phyloP scores from a whole-genome alignment of 768 basidiomycete species.

The Leucocoprinus leucothites region DNA sequence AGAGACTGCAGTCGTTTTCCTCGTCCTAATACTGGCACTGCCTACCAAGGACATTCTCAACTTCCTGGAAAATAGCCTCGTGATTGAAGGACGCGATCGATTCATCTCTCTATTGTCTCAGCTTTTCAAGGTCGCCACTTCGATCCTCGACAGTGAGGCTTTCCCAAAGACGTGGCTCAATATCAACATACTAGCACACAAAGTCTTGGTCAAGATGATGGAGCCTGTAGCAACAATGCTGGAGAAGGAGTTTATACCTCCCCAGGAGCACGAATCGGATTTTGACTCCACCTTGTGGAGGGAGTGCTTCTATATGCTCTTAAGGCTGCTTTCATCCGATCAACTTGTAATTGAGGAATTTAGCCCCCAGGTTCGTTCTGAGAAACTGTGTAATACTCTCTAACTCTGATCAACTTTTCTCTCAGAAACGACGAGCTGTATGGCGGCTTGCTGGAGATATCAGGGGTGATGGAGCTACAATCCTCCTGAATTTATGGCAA shows the following conservation, averaged over 20 bases:
- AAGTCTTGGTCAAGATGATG: slow-evolving; percentile 84
- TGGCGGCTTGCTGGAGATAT: slow-evolving; percentile 97
- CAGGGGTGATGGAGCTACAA: slow-evolving; percentile 83
- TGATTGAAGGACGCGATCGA: slow-evolving; percentile 86
- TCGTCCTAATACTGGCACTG: slow-evolving; percentile 78
- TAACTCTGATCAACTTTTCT: background rate
- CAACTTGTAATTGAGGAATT: slow-evolving; percentile 94
- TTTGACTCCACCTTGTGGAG: slow-evolving; percentile 83
- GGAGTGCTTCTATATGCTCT: slow-evolving; percentile 75
- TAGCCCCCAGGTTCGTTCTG: slow-evolving; percentile 71
- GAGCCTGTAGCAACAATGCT: slow-evolving; percentile 78
- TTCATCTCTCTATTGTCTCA: slow-evolving; percentile 67
- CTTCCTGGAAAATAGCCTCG: slow-evolving; percentile 76
- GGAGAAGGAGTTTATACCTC: slow-evolving; percentile 77
- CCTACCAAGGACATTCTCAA: slow-evolving; percentile 72
- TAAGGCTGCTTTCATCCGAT: slow-evolving; percentile 84
- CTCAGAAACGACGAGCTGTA: slow-evolving; percentile 87
- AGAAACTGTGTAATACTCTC: background rate
- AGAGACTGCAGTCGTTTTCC: slow-evolving; percentile 81
- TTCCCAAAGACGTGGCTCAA: slow-evolving; percentile 93
- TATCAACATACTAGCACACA: slow-evolving; percentile 84
- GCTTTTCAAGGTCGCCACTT: slow-evolving; percentile 78
- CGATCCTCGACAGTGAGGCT: slow-evolving; percentile 82
- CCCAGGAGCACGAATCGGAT: slow-evolving; percentile 51
- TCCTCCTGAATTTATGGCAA: slow-evolving; percentile 81